Percentiles rank a stretch among this genome's conserved stretches.
Conservation (phyloP, 257 asterid species). For the Marsdenia floribunda region DNA sequence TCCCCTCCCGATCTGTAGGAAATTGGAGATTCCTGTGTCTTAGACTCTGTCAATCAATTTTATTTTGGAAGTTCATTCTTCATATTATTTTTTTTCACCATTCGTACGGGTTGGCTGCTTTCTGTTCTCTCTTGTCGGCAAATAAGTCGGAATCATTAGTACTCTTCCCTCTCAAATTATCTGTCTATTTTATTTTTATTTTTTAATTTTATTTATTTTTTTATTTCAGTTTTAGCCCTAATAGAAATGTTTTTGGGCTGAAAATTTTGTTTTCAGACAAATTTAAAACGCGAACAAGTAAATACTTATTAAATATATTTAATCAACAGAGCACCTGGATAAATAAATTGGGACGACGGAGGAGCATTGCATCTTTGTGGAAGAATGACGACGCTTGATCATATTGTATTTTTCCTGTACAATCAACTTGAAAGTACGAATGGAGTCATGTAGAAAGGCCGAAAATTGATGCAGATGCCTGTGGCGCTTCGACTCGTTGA, state of each 20-base stretch:
- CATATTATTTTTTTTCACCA: not conserved
- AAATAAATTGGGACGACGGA: no score
- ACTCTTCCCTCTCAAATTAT: no score
- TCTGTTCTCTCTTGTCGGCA: not conserved
- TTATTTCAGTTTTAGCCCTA: no score
- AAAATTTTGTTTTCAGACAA: no score
- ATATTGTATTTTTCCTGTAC: not conserved
- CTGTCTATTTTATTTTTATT: no score
- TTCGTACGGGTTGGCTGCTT: not conserved
- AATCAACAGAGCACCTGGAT: no score
- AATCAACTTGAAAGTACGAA: not conserved
- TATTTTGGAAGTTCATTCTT: no score
- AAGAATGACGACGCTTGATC: not conserved
- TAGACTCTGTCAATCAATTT: no score
- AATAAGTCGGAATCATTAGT: not conserved
- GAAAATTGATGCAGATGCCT: constrained; percentile 4
- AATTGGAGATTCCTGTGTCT: not conserved
- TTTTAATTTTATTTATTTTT: no score
- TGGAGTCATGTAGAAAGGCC: not conserved
- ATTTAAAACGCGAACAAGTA: no score
- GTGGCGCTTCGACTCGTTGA: constrained; percentile 4
- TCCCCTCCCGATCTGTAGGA: not conserved
- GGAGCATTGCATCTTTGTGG: not conserved
- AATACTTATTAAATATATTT: no score
- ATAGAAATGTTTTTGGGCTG: no score